These are phyloP conservation scores for Ogataea corticis DNA, from an alignment of 805 yeast genomes.

Conservation along the genomic window DNA sequence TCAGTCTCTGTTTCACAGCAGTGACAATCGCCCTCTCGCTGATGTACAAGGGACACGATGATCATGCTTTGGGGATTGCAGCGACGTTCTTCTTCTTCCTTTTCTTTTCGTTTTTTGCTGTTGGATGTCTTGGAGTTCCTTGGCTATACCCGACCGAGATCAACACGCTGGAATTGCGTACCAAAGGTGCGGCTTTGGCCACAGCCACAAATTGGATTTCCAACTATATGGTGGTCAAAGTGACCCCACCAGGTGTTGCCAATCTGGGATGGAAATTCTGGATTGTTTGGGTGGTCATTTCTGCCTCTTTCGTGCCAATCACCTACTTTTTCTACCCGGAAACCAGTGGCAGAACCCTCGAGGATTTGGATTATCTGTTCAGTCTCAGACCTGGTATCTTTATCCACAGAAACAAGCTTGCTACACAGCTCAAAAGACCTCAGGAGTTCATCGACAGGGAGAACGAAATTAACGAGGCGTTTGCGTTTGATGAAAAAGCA, in stretches of 20 bases:
- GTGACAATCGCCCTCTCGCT: conserved; percentile 27
- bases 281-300: conserved; percentile 19
- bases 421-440: conserved; percentile 13
- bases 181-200: conserved; percentile 29
- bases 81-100: conserved; percentile 38
- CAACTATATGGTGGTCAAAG: conserved; percentile 17
- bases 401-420: conserved; percentile 10
- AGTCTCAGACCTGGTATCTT: conserved; percentile 9
- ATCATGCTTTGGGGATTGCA: conserved; percentile 34
- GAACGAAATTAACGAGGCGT: conserved; percentile 8
- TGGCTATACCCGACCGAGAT: conserved; percentile 29
- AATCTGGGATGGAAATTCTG: conserved; percentile 18
- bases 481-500: background rate
- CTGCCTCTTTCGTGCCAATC: conserved; percentile 10
- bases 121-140: conserved; percentile 26
- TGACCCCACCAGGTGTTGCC: conserved; percentile 16
- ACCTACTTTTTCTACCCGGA: conserved; percentile 44
- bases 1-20: conserved; percentile 46
- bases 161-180: conserved; percentile 29
- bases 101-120: conserved; percentile 37
- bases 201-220: conserved; percentile 33
- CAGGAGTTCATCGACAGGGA: conserved; percentile 17
- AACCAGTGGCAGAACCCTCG: conserved; percentile 47
- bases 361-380: conserved; percentile 33
- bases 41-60: conserved; percentile 28